These are phyloP conservation scores for Collybia sordida DNA, from an alignment of 768 basidiomycete genomes.

Conservation along the genomic window DNA sequence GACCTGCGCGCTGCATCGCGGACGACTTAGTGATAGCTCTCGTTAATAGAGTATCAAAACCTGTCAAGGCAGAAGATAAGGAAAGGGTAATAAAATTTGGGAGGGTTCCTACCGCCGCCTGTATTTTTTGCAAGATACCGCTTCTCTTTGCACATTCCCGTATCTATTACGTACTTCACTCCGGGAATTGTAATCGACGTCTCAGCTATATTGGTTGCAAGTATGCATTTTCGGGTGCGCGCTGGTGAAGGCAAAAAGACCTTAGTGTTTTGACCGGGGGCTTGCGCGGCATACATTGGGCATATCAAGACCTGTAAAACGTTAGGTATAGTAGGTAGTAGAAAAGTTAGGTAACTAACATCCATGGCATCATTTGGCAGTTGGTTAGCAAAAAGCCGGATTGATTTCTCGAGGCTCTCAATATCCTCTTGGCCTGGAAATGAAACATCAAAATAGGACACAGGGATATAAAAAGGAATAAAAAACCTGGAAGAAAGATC, in stretches of 20 bases:
- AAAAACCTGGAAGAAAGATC: slow-evolving; percentile 84
- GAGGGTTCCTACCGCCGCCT: slow-evolving; percentile 55
- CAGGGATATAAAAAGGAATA: neutral
- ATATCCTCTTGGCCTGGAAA: slow-evolving; percentile 93
- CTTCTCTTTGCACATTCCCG: slow-evolving; percentile 96
- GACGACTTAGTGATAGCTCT: slow-evolving; percentile 86
- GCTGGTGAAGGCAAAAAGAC: slow-evolving; percentile 71
- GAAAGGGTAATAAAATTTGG: neutral
- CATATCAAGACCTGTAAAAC: slow-evolving; percentile 62
- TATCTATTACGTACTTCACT: slow-evolving; percentile 93
- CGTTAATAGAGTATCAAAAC: slow-evolving; percentile 84
- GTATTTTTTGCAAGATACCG: slow-evolving; percentile 68
- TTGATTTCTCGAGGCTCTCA: slow-evolving; percentile 77
- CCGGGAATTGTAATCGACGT: slow-evolving; percentile 98
- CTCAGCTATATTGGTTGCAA: slow-evolving; percentile 98
- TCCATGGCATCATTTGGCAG: slow-evolving; percentile 57
- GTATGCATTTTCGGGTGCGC: slow-evolving; percentile 83
- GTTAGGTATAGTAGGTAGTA: neutral
- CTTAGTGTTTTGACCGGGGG: slow-evolving; percentile 71
- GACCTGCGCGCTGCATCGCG: slow-evolving; percentile 92
- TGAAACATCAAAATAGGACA: neutral
- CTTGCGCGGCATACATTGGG: slow-evolving; percentile 86
- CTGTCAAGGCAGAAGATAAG: slow-evolving; percentile 35
- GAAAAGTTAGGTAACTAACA: slow-evolving; percentile 37
- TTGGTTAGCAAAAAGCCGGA: slow-evolving; percentile 65